These are phyloP conservation scores for Talaromyces sp. DNA, from an alignment of 2,329 filamentous ascomycete genomes.

Conservation along the genomic window DNA sequence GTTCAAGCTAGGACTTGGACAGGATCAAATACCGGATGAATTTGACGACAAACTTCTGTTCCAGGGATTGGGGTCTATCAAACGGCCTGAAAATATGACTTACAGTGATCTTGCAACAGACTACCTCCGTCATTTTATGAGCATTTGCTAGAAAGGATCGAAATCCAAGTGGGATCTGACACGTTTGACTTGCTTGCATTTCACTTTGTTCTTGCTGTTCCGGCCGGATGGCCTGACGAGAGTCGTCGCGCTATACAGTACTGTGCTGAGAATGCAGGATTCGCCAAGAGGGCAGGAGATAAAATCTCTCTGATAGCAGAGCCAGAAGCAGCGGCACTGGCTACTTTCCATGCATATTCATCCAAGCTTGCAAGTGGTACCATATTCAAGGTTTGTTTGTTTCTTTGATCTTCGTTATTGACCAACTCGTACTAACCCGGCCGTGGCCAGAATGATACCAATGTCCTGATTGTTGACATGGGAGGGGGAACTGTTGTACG, in stretches of 20 bases:
- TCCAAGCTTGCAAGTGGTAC: background rate
- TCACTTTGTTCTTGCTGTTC: constrained; percentile 8
- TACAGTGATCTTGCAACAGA: background rate
- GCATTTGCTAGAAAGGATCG: background rate
- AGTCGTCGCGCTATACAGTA: background rate
- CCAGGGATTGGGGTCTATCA: background rate
- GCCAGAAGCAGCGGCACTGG: background rate
- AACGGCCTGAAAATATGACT: background rate
- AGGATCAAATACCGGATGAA: background rate
- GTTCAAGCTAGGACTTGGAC: background rate
- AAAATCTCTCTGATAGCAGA: background rate
- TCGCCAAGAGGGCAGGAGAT: background rate
- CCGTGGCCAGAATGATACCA: background rate
- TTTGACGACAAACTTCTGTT: background rate
- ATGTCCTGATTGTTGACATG: constrained; percentile 7
- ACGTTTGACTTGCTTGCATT: background rate
- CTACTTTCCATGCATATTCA: background rate
- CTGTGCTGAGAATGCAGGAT: background rate
- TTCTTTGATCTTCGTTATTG: no score
- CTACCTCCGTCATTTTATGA: background rate
- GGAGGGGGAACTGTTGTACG: constrained; percentile 2
- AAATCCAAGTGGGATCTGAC: background rate
- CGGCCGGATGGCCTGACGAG: constrained; percentile 4
- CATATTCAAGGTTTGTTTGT: background rate
- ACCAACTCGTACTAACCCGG: background rate